Evolutionary conservation across 2,329 filamentous ascomycete species (phyloP), one percentile per base, ranked within the genome.

Genomic region (Fusarium drepaniforme): DNA sequence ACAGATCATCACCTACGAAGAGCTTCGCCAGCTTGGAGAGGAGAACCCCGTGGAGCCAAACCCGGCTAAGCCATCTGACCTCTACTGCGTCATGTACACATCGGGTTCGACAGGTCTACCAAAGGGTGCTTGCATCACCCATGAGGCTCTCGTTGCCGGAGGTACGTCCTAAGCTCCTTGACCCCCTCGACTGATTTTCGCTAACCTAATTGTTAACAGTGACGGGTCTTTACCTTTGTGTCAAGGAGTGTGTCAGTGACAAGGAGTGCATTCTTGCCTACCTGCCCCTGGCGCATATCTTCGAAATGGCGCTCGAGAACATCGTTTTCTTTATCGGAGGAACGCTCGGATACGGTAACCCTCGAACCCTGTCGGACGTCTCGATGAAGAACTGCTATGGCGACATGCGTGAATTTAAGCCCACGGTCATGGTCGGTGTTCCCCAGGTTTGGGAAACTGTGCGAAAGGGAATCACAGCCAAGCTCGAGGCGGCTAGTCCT

Each of bases 371-470:
- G 66, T 94, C 96, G 9, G 96, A 98, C 81, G 85, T 87, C 5
- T 97, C 94, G 23, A 93, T 97, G 84, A 92, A 93, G 76, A 97
- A 98, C 84, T 98, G 94, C 86, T 91, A 92, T 77, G 96, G 97
- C 77, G 97, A 99, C 79, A 98, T 99, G 85, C 93, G 94, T 71
- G 96, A 98, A 81, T 93, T 98, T 82, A 90, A 90, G 78, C 97
- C 97, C 1, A 97, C 95, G 3, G 90, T 98, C 81, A 90, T 99
- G 82, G 93, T 98, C 44, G 97, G 97, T 82, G 97, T 99, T 4
- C 97, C 97, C 2, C 96, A 97, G 68, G 93, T 99, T 37, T 99
- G 96, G 96, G 97, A 99, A 85, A 96, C 94, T 1, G 93, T 99
- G 79, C 96, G 95, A 88, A 99, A 99, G 88, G 97, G 97, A 65